Percentiles rank a stretch among this genome's conserved stretches.
These are phyloP conservation scores for Seiridium unicorne DNA, from an alignment of 2,329 filamentous ascomycete species.

Conservation along the genomic window DNA sequence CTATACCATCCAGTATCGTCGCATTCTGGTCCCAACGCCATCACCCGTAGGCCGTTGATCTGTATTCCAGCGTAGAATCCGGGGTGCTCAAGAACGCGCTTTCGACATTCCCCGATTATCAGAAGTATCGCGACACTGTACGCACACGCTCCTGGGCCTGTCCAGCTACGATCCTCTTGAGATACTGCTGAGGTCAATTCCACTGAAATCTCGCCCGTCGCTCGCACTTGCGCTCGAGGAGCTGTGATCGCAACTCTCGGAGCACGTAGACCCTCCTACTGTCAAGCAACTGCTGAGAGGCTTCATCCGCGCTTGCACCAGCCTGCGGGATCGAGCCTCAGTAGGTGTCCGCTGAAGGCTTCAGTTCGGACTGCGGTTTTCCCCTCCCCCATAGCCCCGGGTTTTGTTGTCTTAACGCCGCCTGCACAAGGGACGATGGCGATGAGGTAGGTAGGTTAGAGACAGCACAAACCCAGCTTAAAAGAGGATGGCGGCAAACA, in stretches of 20 bases:
- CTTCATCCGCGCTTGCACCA: too few relatives aligned
- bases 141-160: too few relatives aligned
- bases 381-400: background rate
- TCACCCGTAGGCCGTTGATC: background rate
- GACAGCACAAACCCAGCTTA: conserved; percentile 6
- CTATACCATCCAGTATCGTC: background rate
- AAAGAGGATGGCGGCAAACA: conserved; percentile 12
- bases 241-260: background rate
- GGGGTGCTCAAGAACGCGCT: too few relatives aligned
- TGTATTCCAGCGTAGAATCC: background rate
- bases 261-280: too few relatives aligned
- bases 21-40: background rate
- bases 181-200: background rate
- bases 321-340: background rate
- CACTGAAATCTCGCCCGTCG: background rate
- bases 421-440: background rate
- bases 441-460: conserved; percentile 1
- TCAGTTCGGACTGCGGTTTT: background rate
- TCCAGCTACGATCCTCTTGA: background rate
- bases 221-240: background rate
- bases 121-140: too few relatives aligned
- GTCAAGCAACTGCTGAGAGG: too few relatives aligned
- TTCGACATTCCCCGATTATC: too few relatives aligned
- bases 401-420: background rate
- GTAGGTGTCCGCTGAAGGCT: background rate